phyloP scores from a whole-genome alignment of 2,329 filamentous ascomycete species.

The Trichoderma sp. region DNA sequence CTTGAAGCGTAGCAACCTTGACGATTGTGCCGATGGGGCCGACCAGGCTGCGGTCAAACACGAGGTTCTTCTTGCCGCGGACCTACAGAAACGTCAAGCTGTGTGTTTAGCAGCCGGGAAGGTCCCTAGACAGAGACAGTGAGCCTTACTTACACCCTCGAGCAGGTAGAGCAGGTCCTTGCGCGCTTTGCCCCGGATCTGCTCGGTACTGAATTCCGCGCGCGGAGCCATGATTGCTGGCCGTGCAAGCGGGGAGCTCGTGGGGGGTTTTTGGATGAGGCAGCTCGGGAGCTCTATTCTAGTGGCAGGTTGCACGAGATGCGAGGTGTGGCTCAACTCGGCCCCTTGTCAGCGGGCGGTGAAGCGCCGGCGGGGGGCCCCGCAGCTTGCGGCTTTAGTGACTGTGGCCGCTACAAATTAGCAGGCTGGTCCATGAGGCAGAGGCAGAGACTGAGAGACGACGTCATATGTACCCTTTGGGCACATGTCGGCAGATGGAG shows the following conservation, averaged over 20 bases:
- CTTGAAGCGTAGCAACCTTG: conserved; percentile 91
- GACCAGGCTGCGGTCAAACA: conserved; percentile 86
- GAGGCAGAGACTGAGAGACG: neutral
- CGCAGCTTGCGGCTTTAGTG: neutral
- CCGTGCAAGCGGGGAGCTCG: conserved; percentile 28
- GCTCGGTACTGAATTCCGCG: conserved; percentile 68
- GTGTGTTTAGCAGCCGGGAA: conserved; percentile 21
- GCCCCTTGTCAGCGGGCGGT: neutral
- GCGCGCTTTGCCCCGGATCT: conserved; percentile 76
- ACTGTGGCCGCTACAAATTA: neutral
- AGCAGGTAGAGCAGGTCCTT: conserved; percentile 88
- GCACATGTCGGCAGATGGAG: neutral
- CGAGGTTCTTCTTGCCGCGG: conserved; percentile 96
- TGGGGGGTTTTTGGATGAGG: conserved; percentile 15
- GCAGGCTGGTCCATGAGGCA: neutral
- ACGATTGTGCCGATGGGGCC: conserved; percentile 87
- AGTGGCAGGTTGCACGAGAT: neutral
- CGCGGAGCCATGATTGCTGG: conserved; percentile 66
- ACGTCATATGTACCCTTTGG: conserved; percentile 5
- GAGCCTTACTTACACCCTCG: conserved; percentile 75
- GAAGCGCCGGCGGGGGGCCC: conserved; percentile 3
- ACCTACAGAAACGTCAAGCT: conserved; percentile 56
- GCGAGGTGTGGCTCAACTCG: neutral
- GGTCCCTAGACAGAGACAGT: conserved; percentile 26
- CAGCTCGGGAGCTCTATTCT: conserved; percentile 17